These are phyloP conservation scores for Galium porrigens DNA, from an alignment of 305 asterid species.

Conservation along the genomic window DNA sequence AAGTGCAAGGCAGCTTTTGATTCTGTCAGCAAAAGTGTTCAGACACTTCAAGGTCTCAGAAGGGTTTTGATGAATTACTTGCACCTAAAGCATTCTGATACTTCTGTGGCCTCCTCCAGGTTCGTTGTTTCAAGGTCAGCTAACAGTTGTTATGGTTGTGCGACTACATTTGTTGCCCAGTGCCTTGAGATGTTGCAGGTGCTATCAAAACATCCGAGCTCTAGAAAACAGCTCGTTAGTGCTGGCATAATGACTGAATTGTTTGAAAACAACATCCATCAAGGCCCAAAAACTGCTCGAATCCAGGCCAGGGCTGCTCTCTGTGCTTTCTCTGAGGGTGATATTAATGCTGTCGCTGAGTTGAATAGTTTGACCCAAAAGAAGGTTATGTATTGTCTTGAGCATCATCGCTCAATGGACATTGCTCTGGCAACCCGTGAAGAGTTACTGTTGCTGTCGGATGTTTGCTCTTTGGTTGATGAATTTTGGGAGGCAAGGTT, in stretches of 20 bases:
- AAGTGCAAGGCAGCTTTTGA: constrained; percentile 99
- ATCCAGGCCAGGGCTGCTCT: constrained; percentile 96
- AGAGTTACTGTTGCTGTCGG: constrained; percentile 83
- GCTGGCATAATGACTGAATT: constrained; percentile 87
- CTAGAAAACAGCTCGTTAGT: constrained; percentile 86
- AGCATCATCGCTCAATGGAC: constrained; percentile 97
- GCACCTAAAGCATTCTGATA: constrained; percentile 84
- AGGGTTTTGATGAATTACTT: constrained; percentile 84
- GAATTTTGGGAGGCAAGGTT: constrained; percentile 97
- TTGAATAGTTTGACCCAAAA: constrained; percentile 74
- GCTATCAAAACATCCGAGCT: constrained; percentile 64
- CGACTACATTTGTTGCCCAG: constrained; percentile 80
- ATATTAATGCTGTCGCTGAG: constrained; percentile 72
- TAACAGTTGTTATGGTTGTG: constrained; percentile 97
- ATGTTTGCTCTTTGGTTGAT: constrained; percentile 86
- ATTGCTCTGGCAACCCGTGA: constrained; percentile 90
- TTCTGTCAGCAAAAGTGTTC: constrained; percentile 98
- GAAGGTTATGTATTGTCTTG: constrained; percentile 88
- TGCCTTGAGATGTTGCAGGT: constrained; percentile 92
- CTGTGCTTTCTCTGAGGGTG: constrained; percentile 97
- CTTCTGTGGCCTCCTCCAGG: constrained; percentile 59
- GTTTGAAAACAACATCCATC: constrained; percentile 95
- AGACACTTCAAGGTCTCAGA: constrained; percentile 96
- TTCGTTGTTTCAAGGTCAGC: constrained; percentile 82
- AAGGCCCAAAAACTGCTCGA: constrained; percentile 96